phyloP scores from a whole-genome alignment of 352 stramenopile genomes.

The Phytophthora cryptogea region DNA sequence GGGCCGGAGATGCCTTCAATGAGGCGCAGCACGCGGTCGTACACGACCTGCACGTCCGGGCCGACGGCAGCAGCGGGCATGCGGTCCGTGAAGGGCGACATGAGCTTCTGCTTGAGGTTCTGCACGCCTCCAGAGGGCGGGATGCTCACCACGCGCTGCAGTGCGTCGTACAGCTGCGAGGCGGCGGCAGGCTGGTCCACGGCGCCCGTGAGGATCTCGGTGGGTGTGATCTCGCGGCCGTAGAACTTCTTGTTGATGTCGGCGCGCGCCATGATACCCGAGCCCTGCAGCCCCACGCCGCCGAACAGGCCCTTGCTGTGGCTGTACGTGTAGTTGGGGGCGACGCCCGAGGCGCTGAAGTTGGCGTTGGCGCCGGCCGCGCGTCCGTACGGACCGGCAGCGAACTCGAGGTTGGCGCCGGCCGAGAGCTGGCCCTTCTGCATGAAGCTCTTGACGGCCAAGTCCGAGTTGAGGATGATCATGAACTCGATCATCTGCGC shows the following conservation, averaged over 20 bases:
- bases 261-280: slow-evolving; percentile 71
- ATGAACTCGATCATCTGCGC: slow-evolving; percentile 88
- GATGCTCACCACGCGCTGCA: slow-evolving; percentile 78
- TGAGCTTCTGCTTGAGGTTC: slow-evolving; percentile 63
- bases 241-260: slow-evolving; percentile 92
- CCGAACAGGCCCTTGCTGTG: slow-evolving; percentile 88
- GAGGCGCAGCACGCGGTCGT: slow-evolving; percentile 79
- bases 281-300: slow-evolving; percentile 81
- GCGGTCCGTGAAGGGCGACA: slow-evolving; percentile 72
- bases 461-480: slow-evolving; percentile 94
- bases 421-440: slow-evolving; percentile 84
- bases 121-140: slow-evolving; percentile 58
- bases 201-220: slow-evolving; percentile 81
- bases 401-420: slow-evolving; percentile 83
- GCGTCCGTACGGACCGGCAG: slow-evolving; percentile 78
- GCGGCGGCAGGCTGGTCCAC: slow-evolving; percentile 84
- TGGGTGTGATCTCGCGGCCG: slow-evolving; percentile 82
- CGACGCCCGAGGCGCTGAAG: slow-evolving; percentile 73
- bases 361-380: slow-evolving; percentile 78
- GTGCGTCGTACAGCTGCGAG: slow-evolving; percentile 80
- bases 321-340: slow-evolving; percentile 89
- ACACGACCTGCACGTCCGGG: slow-evolving; percentile 82
- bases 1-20: slow-evolving; percentile 68
- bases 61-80: slow-evolving; percentile 75
- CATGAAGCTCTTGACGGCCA: slow-evolving; percentile 91